phyloP scores from a whole-genome alignment of 2,329 filamentous ascomycete genomes.

The Colletotrichum melonis region DNA sequence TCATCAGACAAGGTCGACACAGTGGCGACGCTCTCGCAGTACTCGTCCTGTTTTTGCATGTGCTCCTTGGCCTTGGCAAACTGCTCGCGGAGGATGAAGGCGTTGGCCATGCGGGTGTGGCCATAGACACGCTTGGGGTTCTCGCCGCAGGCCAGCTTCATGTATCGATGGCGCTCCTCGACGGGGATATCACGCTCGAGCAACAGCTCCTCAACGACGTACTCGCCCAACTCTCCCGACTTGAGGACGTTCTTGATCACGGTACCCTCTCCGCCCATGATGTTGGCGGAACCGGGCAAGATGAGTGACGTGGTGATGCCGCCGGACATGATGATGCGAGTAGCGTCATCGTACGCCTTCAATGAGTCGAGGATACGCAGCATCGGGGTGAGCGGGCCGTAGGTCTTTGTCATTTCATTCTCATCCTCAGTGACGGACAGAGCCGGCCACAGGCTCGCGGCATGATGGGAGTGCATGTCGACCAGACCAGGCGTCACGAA shows the following conservation, averaged over 20 bases:
- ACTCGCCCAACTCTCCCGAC: constrained; percentile 48
- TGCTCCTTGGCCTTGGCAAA: constrained; percentile 50
- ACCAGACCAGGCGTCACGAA: constrained; percentile 57
- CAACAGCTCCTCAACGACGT: constrained; percentile 53
- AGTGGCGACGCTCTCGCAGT: constrained; percentile 39
- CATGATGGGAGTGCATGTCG: constrained; percentile 59
- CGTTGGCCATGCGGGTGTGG: constrained; percentile 53
- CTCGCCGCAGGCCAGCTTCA: constrained; percentile 60
- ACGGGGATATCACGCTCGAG: constrained; percentile 51
- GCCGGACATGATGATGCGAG: constrained; percentile 52
- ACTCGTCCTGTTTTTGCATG: constrained; percentile 49
- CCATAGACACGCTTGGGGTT: constrained; percentile 53
- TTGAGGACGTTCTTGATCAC: constrained; percentile 53
- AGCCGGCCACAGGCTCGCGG: constrained; percentile 47
- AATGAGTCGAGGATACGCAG: constrained; percentile 52
- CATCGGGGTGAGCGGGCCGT: constrained; percentile 50
- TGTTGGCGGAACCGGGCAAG: constrained; percentile 55
- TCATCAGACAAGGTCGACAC: constrained; percentile 36
- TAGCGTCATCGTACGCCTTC: constrained; percentile 53
- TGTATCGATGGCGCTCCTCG: constrained; percentile 48
- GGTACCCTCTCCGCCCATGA: constrained; percentile 57
- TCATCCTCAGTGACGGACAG: constrained; percentile 45
- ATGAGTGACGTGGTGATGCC: constrained; percentile 59
- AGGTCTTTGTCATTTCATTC: constrained; percentile 48
- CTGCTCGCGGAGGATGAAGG: constrained; percentile 52